These are phyloP conservation scores for Ustilago curta DNA, from an alignment of 1,284 basidiomycete genomes.

Conservation along the genomic window DNA sequence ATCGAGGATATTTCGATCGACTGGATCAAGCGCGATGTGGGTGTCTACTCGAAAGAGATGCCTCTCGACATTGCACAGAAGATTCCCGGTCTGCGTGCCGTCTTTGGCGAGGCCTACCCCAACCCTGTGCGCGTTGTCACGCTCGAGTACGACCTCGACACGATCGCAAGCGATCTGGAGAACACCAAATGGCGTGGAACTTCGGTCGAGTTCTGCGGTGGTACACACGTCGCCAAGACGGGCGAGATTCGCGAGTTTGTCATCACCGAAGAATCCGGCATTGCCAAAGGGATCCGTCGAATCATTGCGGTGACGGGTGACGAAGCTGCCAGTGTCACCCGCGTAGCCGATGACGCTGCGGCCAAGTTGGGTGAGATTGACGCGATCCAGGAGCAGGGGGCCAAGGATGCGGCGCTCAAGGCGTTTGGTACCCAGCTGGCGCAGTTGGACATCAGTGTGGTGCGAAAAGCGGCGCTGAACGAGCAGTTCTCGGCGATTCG, in stretches of 20 bases:
- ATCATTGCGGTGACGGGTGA: slow-evolving; percentile 94
- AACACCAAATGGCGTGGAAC: slow-evolving; percentile 91
- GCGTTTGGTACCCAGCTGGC: slow-evolving; percentile 86
- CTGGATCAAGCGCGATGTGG: slow-evolving; percentile 90
- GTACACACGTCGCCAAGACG: slow-evolving; percentile 94
- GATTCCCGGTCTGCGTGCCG: slow-evolving; percentile 92
- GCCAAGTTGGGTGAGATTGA: slow-evolving; percentile 78
- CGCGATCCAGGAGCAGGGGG: slow-evolving; percentile 77
- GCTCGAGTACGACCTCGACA: slow-evolving; percentile 86
- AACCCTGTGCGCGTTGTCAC: slow-evolving; percentile 96
- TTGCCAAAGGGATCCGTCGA: slow-evolving; percentile 96
- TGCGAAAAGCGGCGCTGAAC: slow-evolving; percentile 83
- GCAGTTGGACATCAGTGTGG: slow-evolving; percentile 86
- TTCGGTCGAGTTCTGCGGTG: slow-evolving; percentile 96
- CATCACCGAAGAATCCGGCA: slow-evolving; percentile 93
- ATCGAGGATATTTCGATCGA: slow-evolving; percentile 87
- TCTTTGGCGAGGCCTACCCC: slow-evolving; percentile 97
- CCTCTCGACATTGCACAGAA: slow-evolving; percentile 82
- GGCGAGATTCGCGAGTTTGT: slow-evolving; percentile 96
- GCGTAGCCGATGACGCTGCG: slow-evolving; percentile 78
- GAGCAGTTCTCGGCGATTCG: slow-evolving; percentile 80
- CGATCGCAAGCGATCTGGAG: slow-evolving; percentile 84
- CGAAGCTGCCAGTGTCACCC: slow-evolving; percentile 85
- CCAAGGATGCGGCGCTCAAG: slow-evolving; percentile 86
- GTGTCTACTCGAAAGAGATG: slow-evolving; percentile 89